Evolutionary conservation across 495 filamentous ascomycete species (phyloP).

Genomic region (Rhizodiscina lignyota): DNA sequence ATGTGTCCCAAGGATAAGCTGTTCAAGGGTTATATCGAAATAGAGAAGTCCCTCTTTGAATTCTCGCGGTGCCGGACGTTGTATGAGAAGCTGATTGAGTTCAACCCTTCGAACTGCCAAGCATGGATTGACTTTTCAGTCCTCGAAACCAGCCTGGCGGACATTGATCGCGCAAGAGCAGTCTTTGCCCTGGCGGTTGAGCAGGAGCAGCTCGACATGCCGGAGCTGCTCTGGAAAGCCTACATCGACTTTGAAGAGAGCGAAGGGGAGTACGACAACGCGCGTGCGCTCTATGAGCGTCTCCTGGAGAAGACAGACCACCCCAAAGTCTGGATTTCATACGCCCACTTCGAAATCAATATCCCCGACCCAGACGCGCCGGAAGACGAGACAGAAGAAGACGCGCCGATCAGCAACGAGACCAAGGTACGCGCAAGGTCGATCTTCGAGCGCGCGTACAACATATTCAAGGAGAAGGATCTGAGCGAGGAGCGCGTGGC

Average conservation of each 20-base stretch:
- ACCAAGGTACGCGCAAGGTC: slow-evolving; percentile 67
- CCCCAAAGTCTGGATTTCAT: slow-evolving; percentile 97
- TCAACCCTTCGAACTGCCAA: slow-evolving; percentile 72
- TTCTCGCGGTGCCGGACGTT: slow-evolving; percentile 79
- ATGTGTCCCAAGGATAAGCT: slow-evolving; percentile 92
- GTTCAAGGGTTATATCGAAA: slow-evolving; percentile 81
- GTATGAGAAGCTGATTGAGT: slow-evolving; percentile 85
- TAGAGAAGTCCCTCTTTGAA: slow-evolving; percentile 84
- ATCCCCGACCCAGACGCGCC: slow-evolving; percentile 54
- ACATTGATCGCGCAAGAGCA: slow-evolving; percentile 69
- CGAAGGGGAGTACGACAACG: slow-evolving; percentile 70
- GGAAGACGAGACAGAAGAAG: slow-evolving; percentile 38
- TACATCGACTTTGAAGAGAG: slow-evolving; percentile 98
- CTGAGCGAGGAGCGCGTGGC: slow-evolving; percentile 88
- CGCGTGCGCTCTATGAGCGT: slow-evolving; percentile 76
- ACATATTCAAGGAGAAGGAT: slow-evolving; percentile 78
- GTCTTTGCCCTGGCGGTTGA: slow-evolving; percentile 85
- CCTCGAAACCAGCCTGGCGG: slow-evolving; percentile 76
- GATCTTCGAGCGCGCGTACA: slow-evolving; percentile 75
- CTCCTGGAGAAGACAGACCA: slow-evolving; percentile 86
- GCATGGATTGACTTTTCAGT: slow-evolving; percentile 95
- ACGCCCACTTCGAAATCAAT: slow-evolving; percentile 92
- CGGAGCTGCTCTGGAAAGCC: slow-evolving; percentile 88
- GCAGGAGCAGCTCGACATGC: slow-evolving; percentile 86
- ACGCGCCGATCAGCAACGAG: slow-evolving; percentile 58